Base-by-base conservation (phyloP, 768 basidiomycete species). In the Lactifluus subvellereus region DNA sequence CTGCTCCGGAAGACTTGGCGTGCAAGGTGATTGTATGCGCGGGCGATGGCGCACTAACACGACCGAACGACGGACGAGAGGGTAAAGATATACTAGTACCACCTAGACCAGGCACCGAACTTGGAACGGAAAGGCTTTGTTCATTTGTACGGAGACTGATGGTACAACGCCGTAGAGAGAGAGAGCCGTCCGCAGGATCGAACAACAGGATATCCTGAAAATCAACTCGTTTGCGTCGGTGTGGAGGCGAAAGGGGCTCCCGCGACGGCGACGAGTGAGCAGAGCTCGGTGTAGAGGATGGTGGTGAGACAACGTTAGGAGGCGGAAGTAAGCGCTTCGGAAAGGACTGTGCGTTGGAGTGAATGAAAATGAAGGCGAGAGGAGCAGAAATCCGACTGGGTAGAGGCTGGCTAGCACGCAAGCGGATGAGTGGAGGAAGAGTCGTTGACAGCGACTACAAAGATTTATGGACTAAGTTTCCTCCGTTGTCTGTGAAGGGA, bases 151-250 rank as follows among this genome's bases (percentile, higher is more conserved):
- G 72, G 53, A 69, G 72, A 40, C 85, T 82, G 5, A 86, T 60
- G 2, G 74, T 72, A 52, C 89, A 71, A 1, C 87, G 74, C 30
- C 84, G 77, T 50, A 89, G 73, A 0, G 82, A 80, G 22, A 90
- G 75, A 3, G 79, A 73, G 0, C 82, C 81, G 45, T 83, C 82
- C 0, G 72, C 72, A 0, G 86, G 82, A 68, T 90, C 86, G 67
- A 91, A 89, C 3, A 89, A 68, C 18, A 90, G 77, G 3, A 89
- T 64, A 61, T 91, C 88, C 70, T 87, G 87, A 66, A 79, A 82
- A 62, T 84, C 83, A 20, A 72, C 71, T 13, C 77, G 75, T 18
- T 75, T 74, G 42, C 61, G 66, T n/a, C 59, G 66, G 37, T 62
- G 62, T 4, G 62, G 57, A 67, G 73, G 30, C 64, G 76, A 72